phyloP scores from a whole-genome alignment of 208 protist genomes.

The Porcisia hertigi region DNA sequence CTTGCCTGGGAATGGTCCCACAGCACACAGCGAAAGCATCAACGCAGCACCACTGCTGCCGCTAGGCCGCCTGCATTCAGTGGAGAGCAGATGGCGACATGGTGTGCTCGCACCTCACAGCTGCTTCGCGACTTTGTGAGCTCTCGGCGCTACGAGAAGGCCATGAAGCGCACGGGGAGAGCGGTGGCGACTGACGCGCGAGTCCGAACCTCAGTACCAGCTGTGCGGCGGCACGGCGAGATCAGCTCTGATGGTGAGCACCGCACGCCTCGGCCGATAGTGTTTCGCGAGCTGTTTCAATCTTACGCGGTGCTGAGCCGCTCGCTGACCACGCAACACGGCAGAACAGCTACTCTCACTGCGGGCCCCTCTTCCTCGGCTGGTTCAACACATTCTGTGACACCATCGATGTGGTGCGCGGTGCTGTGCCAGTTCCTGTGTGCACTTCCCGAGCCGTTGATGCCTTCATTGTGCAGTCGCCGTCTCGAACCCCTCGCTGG shows the following conservation, averaged over 20 bases:
- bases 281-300: slow-evolving; percentile 15
- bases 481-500: slow-evolving; percentile 36
- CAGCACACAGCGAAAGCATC: neutral
- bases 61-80: neutral
- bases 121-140: slow-evolving; percentile 15
- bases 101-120: slow-evolving; percentile 6
- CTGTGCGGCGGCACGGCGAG: neutral
- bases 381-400: neutral
- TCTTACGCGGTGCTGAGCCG: slow-evolving; percentile 10
- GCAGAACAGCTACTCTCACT: neutral
- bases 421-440: slow-evolving; percentile 39
- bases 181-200: neutral
- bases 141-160: slow-evolving; percentile 10
- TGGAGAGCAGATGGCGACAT: slow-evolving; percentile 17
- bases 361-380: neutral
- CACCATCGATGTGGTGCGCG: slow-evolving; percentile 28
- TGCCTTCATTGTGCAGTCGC: slow-evolving; percentile 45
- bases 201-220: neutral
- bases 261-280: neutral
- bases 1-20: slow-evolving; percentile 36
- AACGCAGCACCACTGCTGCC: no score
- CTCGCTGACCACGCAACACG: neutral
- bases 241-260: neutral
- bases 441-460: slow-evolving; percentile 45
- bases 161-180: slow-evolving; percentile 13